Evolutionary conservation across 768 basidiomycete genomes (phyloP), one percentile per base, ranked within the genome.

Genomic region (Multifurca ochricompacta): DNA sequence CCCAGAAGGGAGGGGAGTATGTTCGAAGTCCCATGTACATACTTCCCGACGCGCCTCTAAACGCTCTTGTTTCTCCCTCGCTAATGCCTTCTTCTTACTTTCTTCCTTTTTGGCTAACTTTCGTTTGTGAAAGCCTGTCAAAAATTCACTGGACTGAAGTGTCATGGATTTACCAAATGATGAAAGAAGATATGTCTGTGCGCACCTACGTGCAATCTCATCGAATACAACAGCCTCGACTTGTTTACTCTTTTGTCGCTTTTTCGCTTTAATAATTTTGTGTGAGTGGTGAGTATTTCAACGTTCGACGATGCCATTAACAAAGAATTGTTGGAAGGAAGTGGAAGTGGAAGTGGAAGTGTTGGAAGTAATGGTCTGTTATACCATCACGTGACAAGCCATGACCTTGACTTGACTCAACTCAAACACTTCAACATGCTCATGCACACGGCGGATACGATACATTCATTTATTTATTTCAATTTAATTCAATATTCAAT

Each of bases 101-200:
- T 79, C 84, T 62, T 94, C 89, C 59, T 82, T 77, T 67, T 87
- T 90, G 56, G 82, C 85, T 47, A 91, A 70, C 70, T 95, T 96
- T 62, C 93, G 82, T 70, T 94, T 94, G 68, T 87, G 86, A 67
- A 96, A 96, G 25, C 93, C 93, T 16, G 91, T 94, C 66, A 96
- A 72, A 70, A 87, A 96, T 55, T 94, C 86, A 65, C 92, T 94
- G 63, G 31, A 13, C 18, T 23, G 11, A 32, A 18, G 18, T 28
- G 31, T 48, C 21, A 51, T 32, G 25, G 28, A 23, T 14, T 25
- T 30, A 19, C 6, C 3, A 11, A n/a, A 45, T 46, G 16, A 27
- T 18, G 25, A 31, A n/a, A 40, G 39, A 30, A n/a, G 19, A 14
- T 36, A 18, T 25, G 28, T 36, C n/a, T n/a, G 23, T 45, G 19